These are phyloP conservation scores for Penicillium cataractarum DNA, from an alignment of 495 filamentous ascomycete genomes.

Conservation along the genomic window DNA sequence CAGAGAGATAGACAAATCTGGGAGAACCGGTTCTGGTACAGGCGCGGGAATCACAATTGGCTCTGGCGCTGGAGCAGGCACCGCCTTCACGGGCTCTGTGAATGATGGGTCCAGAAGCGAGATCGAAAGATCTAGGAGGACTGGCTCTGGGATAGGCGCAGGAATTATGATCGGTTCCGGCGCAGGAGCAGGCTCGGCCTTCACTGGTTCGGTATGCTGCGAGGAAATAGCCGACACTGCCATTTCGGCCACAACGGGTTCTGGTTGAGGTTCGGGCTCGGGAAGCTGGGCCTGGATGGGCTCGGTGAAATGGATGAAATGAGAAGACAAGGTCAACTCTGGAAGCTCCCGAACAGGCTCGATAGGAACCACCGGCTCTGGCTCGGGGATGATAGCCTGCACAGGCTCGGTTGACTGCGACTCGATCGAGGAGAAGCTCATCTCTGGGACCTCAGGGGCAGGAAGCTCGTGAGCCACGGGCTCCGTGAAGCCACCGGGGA, in stretches of 20 bases:
- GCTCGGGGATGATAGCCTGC: constrained; percentile 7
- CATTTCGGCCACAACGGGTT: constrained; percentile 28
- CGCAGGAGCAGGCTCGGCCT: constrained; percentile 1
- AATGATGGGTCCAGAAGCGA: constrained; percentile 40
- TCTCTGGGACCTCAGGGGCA: constrained; percentile 26
- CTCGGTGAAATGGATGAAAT: constrained; percentile 24
- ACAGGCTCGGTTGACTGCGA: constrained; percentile 39
- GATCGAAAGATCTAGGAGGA: constrained; percentile 33
- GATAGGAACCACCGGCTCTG: constrained; percentile 14
- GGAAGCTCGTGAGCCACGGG: constrained; percentile 33
- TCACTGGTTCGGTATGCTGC: constrained; percentile 50
- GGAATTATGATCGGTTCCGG: constrained; percentile 32
- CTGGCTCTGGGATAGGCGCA: constrained; percentile 30
- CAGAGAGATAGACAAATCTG: constrained; percentile 38
- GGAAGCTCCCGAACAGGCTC: constrained; percentile 26
- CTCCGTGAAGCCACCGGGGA: constrained; percentile 34
- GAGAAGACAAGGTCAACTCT: constrained; percentile 32
- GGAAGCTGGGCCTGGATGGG: constrained; percentile 26
- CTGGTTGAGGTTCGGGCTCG: constrained; percentile 19
- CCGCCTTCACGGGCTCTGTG: constrained; percentile 46
- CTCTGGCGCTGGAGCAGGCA: constrained; percentile 24
- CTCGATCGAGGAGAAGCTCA: constrained; percentile 25
- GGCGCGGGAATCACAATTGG: constrained; percentile 26
- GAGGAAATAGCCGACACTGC: constrained; percentile 53
- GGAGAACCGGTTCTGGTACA: constrained; percentile 30